Percentiles rank a stretch among this genome's conserved stretches.
Conservation (phyloP, 2,329 filamentous ascomycete species). For the Penicillium psychrosexuale region DNA sequence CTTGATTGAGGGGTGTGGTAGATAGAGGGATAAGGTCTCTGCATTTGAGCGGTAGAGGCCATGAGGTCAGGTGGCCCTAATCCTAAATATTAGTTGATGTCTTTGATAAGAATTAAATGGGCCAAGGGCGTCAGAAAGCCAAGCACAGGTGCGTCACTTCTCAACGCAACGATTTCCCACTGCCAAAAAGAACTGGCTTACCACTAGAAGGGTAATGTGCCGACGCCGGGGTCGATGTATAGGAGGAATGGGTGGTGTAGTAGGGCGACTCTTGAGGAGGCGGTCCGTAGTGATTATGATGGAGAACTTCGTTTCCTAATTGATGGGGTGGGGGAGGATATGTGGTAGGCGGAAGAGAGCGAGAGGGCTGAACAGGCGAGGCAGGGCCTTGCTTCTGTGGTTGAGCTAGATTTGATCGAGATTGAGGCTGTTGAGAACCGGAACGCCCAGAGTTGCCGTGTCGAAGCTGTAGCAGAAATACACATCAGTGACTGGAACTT, state of each 20-base stretch:
- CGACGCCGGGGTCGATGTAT: slow-evolving; percentile 76
- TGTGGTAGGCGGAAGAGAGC: slow-evolving; percentile 29
- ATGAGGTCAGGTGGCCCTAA: slow-evolving; percentile 71
- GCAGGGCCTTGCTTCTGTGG: slow-evolving; percentile 45
- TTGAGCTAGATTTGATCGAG: slow-evolving; percentile 25
- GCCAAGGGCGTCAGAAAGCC: not conserved
- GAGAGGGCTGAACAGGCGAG: slow-evolving; percentile 60
- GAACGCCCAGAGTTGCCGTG: slow-evolving; percentile 30
- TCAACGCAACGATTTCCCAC: not conserved
- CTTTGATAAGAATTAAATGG: slow-evolving; percentile 46
- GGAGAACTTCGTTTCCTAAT: slow-evolving; percentile 44
- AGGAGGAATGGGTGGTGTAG: slow-evolving; percentile 76
- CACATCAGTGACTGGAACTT: slow-evolving; percentile 19
- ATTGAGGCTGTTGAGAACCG: slow-evolving; percentile 31
- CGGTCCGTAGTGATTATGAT: slow-evolving; percentile 59
- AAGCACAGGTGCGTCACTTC: not conserved
- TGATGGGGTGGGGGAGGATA: slow-evolving; percentile 31
- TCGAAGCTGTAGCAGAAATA: slow-evolving; percentile 29
- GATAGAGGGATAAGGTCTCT: slow-evolving; percentile 77
- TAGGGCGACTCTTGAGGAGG: slow-evolving; percentile 66
- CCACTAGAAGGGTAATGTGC: slow-evolving; percentile 85
- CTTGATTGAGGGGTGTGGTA: slow-evolving; percentile 96
- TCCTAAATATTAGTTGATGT: slow-evolving; percentile 54
- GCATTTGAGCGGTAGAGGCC: slow-evolving; percentile 63
- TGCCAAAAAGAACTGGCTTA: slow-evolving; percentile 56